Conservation (phyloP, 2,329 filamentous ascomycete species). For the Cladosporium sp. region DNA sequence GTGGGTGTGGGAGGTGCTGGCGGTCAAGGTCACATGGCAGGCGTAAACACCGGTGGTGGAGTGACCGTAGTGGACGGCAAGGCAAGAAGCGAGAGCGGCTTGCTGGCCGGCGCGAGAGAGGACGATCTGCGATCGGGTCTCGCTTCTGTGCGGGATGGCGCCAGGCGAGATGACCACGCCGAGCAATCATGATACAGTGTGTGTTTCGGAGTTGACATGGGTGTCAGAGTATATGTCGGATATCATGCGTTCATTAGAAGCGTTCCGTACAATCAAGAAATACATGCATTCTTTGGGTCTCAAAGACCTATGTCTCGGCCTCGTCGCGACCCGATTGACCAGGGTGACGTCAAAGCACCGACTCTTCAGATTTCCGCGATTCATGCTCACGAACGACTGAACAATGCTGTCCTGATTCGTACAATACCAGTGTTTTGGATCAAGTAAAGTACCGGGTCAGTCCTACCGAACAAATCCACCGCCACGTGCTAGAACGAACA, state of each 20-base stretch:
- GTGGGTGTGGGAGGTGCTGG: background rate
- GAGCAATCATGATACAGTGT: too few relatives aligned
- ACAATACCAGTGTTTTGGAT: background rate
- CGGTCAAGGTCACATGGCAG: constrained; percentile 2
- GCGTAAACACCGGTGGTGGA: background rate
- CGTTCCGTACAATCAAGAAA: too few relatives aligned
- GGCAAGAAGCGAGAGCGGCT: background rate
- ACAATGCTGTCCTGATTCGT: background rate
- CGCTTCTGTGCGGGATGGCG: background rate
- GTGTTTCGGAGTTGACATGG: too few relatives aligned
- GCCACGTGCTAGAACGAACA: too few relatives aligned
- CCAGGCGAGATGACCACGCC: too few relatives aligned
- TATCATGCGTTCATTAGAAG: too few relatives aligned
- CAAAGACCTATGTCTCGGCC: too few relatives aligned
- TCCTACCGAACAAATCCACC: too few relatives aligned
- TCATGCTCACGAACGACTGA: background rate
- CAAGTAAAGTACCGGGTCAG: background rate
- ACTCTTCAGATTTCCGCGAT: constrained; percentile 3
- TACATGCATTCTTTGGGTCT: too few relatives aligned
- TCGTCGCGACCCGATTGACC: too few relatives aligned
- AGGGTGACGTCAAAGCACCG: constrained; percentile 1
- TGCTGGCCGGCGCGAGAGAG: background rate
- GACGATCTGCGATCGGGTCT: background rate
- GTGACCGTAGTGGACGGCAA: too few relatives aligned
- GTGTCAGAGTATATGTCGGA: too few relatives aligned